Base-by-base conservation (phyloP, 768 basidiomycete species). In the Rhodotorula toruloides region DNA sequence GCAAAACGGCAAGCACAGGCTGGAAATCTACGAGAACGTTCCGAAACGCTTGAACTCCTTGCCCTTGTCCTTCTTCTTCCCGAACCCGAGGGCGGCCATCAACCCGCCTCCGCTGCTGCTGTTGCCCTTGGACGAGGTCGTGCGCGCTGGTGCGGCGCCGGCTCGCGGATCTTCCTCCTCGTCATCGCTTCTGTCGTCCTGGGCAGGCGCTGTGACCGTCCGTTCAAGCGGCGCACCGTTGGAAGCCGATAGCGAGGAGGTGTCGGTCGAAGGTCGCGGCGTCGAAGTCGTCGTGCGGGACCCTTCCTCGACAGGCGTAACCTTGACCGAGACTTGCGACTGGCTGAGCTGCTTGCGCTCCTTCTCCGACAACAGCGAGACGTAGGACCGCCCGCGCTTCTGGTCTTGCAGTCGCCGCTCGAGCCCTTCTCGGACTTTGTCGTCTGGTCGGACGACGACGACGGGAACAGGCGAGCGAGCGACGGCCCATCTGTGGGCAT, bases 391-490 rank as follows among this genome's bases (percentile, higher is more conserved):
- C 1, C 66, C 66, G 43, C 70, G 65, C 37, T 68, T 67, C 14
- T 36, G 27, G 63, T 71, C 65, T n/a, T 61, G 49, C 14, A 67
- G 43, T 4, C 72, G 68, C 4, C 60, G 60, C 34, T 61, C 50
- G 57, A 73, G 56, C 17, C 54, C 57, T 54, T 73, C 72, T 6
- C 63, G 61, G 1, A 76, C 74, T 49, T 74, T 76, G 54, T 65
- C 63, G 25, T 74, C 78, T 25, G 73, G 77, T 59, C 91, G 83
- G 47, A 98, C 92, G 57, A 98, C 94, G 68, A 98, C 91, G 72
- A 96, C 89, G 4, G 94, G 94, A 0, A 99, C 91, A 2, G 94
- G 91, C 1, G 91, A 92, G 75, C 90, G 91, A 25, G 88, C 87
- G 48, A 96, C 84, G 68, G 89, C 90, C 75, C 90, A 88, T 71